Base-by-base conservation (phyloP, 176 grass and related monocot genomes). In the Eremochloa ophiuroides region DNA sequence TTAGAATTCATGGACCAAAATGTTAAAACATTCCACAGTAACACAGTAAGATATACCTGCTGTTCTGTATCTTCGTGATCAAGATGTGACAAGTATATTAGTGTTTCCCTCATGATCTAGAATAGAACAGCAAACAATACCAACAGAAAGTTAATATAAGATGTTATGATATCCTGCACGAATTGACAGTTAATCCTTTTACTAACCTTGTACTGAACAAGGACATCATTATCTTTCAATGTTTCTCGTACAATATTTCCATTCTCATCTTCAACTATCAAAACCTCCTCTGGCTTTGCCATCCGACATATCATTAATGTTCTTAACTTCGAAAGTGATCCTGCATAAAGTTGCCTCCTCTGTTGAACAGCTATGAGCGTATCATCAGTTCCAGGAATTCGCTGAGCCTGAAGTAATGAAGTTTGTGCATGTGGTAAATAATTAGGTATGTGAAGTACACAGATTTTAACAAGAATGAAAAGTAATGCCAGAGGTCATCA, bases 21-120 rank as follows among this genome's bases (percentile, higher is more conserved):
- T 27, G 29, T 31, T 48, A 31, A 10, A 72, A 31, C 31, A 16
- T 1, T 8, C 17, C 27, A 50, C 17, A 31, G 51, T 46, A 72
- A 42, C 27, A 31, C 16, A 31, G 51, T 46, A 72, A 37, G 10
- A 69, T 40, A 68, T 79, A 93, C 91, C 88, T 93, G 91, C 17
- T 93, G 88, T 64, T 93, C 91, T 58, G 91, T 93, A 70, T 93
- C 91, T 43, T 88, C 85, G 43, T 89, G 91, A 79, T 93, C 85
- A 44, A 93, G 91, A 84, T 93, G 88, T 51, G 91, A 83, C 73
- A 93, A 77, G 62, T 93, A 93, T 58, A 93, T 93, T 37, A 93
- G 68, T 71, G 91, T 93, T 85, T 93, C 91, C 88, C 91, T 86
- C 91, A 93, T 93, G 82, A 93, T 93, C 88, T 93, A 53, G 27